These are phyloP conservation scores for Amanita rimosa DNA, from an alignment of 768 basidiomycete species.

Conservation along the genomic window DNA sequence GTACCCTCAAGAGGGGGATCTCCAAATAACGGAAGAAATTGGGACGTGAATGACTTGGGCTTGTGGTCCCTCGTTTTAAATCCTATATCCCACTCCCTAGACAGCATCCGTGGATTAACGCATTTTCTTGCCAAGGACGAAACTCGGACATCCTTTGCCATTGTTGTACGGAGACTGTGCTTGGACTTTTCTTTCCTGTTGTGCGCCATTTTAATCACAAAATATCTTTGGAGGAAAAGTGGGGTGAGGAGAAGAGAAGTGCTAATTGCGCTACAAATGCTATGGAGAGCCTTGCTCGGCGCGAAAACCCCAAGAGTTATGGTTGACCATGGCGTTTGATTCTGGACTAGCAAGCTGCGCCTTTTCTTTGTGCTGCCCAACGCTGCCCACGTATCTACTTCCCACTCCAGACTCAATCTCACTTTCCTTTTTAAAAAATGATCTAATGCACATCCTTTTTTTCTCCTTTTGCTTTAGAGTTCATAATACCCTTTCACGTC, in stretches of 20 bases:
- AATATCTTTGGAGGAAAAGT: slow-evolving; percentile 54
- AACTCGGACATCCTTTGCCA: slow-evolving; percentile 50
- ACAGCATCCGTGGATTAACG: slow-evolving; percentile 35
- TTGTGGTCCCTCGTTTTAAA: slow-evolving; percentile 70
- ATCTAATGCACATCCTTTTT: background rate
- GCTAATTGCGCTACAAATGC: slow-evolving; percentile 43
- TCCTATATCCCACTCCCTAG: slow-evolving; percentile 45
- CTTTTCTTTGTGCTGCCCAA: background rate
- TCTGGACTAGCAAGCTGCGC: background rate
- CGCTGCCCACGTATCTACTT: background rate
- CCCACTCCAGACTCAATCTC: background rate
- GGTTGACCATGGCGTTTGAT: slow-evolving; percentile 39
- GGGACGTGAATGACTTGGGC: slow-evolving; percentile 76
- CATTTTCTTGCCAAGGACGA: slow-evolving; percentile 50
- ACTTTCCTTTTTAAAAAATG: background rate
- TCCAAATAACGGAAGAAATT: slow-evolving; percentile 28
- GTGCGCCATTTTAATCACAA: slow-evolving; percentile 46
- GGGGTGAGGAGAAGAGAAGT: slow-evolving; percentile 64
- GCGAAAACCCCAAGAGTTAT: slow-evolving; percentile 30
- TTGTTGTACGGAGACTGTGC: slow-evolving; percentile 63
- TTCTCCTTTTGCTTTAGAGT: background rate
- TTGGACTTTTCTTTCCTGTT: slow-evolving; percentile 71
- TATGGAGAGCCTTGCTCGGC: slow-evolving; percentile 67
- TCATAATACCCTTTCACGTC: slow-evolving; percentile 26
- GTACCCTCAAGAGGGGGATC: slow-evolving; percentile 25